Base-by-base conservation (phyloP, 805 yeast species). In the Zygosaccharomyces lentus region DNA sequence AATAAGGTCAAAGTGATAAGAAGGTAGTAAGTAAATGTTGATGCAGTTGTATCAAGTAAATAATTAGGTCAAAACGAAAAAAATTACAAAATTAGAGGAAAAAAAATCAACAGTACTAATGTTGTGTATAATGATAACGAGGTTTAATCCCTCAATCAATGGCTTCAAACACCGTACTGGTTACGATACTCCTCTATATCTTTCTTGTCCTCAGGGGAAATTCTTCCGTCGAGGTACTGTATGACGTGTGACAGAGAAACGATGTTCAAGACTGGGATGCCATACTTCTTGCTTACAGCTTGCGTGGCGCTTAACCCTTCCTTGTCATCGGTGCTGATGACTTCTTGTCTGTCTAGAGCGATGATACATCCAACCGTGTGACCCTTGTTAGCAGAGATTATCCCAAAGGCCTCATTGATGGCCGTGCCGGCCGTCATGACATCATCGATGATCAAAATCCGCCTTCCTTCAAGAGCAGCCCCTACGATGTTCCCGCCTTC, bases 341-440 rank as follows among this genome's bases (percentile, higher is more conserved):
- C 82, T 71, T 93, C 99, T 73, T 90, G 95, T 74, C 99, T 83
- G 67, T 93, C 99, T 56, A 93, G 77, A 6, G 96, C 96, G 61
- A 93, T 87, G 49, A 89, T 82, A 47, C 88, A 79, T 7, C 95
- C 98, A 38, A 81, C 86, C 17, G 88, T 84, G 10, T 69, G 60
- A 40, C 96, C 99, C 29, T 77, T 71, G 54, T 81, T 91, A 21
- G 69, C 68, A 4, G 59, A 67, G 57, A 93, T 88, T 59, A 93
- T 84, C 40, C 76, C 80, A 58, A 87, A 85, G 0, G 98, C 97
- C 70, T 93, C 98, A 58, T 85, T 85, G 64, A 90, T 89, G 41
- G 99, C 98, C 48, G 98, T 93, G 34, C 99, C 99, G 1, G 98
- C 98, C 49, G 98, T 91, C 82, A 91, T 90, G 35, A 93, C 97